These are phyloP conservation scores for Peniophora sp. DNA, from an alignment of 1,284 basidiomycete genomes.

Conservation along the genomic window DNA sequence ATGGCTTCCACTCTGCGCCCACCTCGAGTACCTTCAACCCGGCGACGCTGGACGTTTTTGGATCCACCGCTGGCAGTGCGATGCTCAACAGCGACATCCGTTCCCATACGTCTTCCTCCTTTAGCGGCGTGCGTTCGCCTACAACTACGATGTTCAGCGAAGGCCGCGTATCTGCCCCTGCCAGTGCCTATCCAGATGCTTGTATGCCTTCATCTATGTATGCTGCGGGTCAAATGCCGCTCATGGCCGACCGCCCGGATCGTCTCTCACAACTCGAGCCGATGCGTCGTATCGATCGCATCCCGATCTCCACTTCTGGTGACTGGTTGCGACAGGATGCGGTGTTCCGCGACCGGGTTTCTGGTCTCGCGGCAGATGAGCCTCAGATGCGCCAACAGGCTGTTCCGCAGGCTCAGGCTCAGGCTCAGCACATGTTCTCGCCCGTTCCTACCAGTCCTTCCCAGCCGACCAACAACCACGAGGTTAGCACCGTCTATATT, in stretches of 20 bases:
- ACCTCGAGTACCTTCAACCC: too few species aligned
- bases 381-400: conserved; percentile 8
- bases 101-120: too few species aligned
- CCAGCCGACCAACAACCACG: conserved; percentile 23
- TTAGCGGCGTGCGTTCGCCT: too few species aligned
- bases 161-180: too few species aligned
- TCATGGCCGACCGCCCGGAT: not conserved
- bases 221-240: not conserved
- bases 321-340: conserved; percentile 27
- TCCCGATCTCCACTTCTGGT: conserved; percentile 15
- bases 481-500: conserved; percentile 21
- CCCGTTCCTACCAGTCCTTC: conserved; percentile 5
- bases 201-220: too few species aligned
- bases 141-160: too few species aligned
- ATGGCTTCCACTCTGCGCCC: too few species aligned
- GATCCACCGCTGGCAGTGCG: not conserved
- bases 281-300: conserved; percentile 11
- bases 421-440: conserved; percentile 5
- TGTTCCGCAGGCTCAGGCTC: conserved; percentile 7
- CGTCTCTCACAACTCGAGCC: not conserved
- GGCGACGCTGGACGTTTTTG: not conserved
- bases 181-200: too few species aligned
- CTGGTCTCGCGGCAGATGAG: conserved; percentile 13
- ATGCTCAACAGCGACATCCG: too few species aligned
- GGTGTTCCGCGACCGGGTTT: conserved; percentile 12